Evolutionary conservation across 2,329 filamentous ascomycete species (phyloP), one percentile per base, ranked within the genome.

Genomic region (Diaporthe capsici): DNA sequence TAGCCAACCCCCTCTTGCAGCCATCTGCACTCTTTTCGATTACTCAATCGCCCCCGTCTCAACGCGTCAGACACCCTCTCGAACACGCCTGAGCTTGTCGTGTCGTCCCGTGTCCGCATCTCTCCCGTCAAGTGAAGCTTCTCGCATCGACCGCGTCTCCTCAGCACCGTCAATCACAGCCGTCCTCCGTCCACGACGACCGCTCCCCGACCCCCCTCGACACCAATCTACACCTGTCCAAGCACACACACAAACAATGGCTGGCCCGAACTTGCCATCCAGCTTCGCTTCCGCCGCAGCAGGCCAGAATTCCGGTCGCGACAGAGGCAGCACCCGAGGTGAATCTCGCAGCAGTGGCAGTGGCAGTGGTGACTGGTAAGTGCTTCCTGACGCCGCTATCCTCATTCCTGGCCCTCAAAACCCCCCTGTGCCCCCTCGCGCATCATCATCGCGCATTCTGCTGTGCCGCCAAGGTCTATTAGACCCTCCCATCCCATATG

Each of bases 211-310:
- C 73, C 20, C 28, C 44, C 68, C 51, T 72, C 31, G 67, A 65
- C 44, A 5, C 53, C 53, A 39, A 39, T 8, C 47, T 25, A 51
- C 47, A 31, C 20, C 20, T n/a, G 53, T 71, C 68, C 72, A 53
- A 75, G 57, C 55, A 67, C 57, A 71, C 28, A 71, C 74, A 79
- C 79, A 79, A 82, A 80, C 79, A 80, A 82, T 95, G 93, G 91
- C 93, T 87, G 91, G 92, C 84, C 92, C 76, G 42, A 77, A 94
- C 87, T 90, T 95, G 84, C 92, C 93, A 81, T 95, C 94, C 81
- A 95, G 93, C 89, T 96, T 96, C 86, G 94, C 94, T 84, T 95
- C 94, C 83, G 94, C 94, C 81, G 94, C 94, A 80, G 94, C 94
- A 83, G 94, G 94, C 84, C 93, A 94, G 84, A 92, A 89, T 81